Evolutionary conservation across 2,329 filamentous ascomycete genomes (phyloP).

Genomic region (Phaeosphaeria sp.): DNA sequence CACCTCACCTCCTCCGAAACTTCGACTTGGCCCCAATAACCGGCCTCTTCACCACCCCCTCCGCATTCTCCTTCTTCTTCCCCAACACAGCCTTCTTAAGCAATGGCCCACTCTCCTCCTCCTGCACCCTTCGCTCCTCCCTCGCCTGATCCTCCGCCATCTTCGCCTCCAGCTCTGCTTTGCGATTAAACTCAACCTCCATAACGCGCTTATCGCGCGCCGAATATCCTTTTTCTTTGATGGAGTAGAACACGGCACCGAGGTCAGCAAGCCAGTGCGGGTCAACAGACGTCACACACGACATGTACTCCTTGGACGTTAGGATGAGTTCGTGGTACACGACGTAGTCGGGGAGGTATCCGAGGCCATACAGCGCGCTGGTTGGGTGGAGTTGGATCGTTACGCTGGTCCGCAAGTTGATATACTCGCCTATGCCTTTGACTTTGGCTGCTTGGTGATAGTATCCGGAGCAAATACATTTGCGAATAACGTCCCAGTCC

Average conservation of each 20-base stretch:
- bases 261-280: slow-evolving; percentile 97
- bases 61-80: slow-evolving; percentile 41
- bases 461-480: slow-evolving; percentile 96
- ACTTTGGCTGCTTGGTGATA: slow-evolving; percentile 97
- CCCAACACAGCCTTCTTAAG: slow-evolving; percentile 28
- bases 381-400: slow-evolving; percentile 95
- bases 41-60: slow-evolving; percentile 52
- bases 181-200: slow-evolving; percentile 89
- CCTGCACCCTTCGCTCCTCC: slow-evolving; percentile 61
- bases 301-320: slow-evolving; percentile 97
- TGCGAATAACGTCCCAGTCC: slow-evolving; percentile 94
- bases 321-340: slow-evolving; percentile 98
- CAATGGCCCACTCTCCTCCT: slow-evolving; percentile 42
- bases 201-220: slow-evolving; percentile 83
- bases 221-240: slow-evolving; percentile 97
- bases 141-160: slow-evolving; percentile 85
- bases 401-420: slow-evolving; percentile 93
- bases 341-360: slow-evolving; percentile 94
- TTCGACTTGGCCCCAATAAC: slow-evolving; percentile 36
- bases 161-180: slow-evolving; percentile 90
- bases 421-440: slow-evolving; percentile 95
- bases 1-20: slow-evolving; percentile 24
- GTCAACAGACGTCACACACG: slow-evolving; percentile 93
- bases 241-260: slow-evolving; percentile 94
- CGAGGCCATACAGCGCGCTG: slow-evolving; percentile 87